Base-by-base conservation (phyloP, 1,139 yeast genomes). In the Entelexis paramagnoliae region DNA sequence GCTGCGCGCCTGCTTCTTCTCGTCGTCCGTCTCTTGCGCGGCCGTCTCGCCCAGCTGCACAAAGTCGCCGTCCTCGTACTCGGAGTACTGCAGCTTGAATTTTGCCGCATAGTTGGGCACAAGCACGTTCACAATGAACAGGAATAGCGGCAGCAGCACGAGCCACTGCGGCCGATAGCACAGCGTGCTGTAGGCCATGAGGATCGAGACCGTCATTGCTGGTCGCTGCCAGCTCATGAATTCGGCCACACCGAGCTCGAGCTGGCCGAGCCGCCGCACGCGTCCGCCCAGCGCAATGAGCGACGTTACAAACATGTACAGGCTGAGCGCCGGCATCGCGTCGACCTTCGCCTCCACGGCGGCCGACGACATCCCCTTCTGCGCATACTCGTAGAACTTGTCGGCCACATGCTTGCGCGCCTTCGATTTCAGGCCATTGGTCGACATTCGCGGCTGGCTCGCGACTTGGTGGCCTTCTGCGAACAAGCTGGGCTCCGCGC, bases 31-130 rank as follows among this genome's bases (percentile, higher is more conserved):
- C 28, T 35, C 43, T 26, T 17, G 43, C 17, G 13, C 19, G 4
- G 38, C 10, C 14, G 17, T 17, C 17, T 6, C 38, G 4, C 28
- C 19, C 9, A 42, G 36, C 57, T 28, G 44, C 48, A 44, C 47
- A 16, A 55, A 54, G 34, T 55, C 52, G 14, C 46, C 56, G 34
- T 32, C 43, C 33, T 17, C 32, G 19, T 24, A 16, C 22, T 29
- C 28, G 17, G 29, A 22, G 10, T 13, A 4, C 11, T 19, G 24
- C 2, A 53, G 40, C 17, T 54, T 95, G 63, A 87, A 95, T 51
- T 87, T 72, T 50, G 75, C 72, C 20, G 78, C 70, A 62, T 81
- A 88, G 1, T 85, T 87, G 0, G 94, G 91, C 1, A 83, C 70
- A 69, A 87, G 72, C 2, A 83, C 69, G 0, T 80, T 81, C 55